Evolutionary conservation across 1,139 yeast species (phyloP).

Genomic region (Yamadazyma mexicana): DNA sequence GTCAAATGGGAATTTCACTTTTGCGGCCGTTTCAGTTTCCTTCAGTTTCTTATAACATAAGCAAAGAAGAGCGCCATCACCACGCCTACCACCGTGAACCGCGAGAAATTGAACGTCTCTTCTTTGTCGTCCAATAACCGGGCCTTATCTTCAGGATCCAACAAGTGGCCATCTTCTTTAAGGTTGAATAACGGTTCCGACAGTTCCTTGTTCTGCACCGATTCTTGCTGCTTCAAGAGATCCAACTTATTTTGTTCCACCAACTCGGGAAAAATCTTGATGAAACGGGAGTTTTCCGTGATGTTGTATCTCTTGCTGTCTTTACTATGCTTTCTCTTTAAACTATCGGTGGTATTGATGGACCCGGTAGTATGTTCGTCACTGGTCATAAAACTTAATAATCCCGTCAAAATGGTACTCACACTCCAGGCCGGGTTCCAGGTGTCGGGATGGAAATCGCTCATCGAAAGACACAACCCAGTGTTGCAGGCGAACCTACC

Average conservation of each 20-base stretch:
- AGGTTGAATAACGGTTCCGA: conserved; percentile 22
- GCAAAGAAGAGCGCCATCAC: conserved; percentile 30
- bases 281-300: conserved; percentile 53
- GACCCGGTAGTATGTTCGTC: conserved; percentile 43
- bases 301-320: conserved; percentile 69
- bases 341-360: conserved; percentile 35
- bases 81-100: conserved; percentile 26
- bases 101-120: conserved; percentile 7
- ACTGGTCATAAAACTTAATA: conserved; percentile 85
- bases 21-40: background rate
- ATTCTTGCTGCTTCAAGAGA: conserved; percentile 19
- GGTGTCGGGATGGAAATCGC: conserved; percentile 88
- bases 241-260: conserved; percentile 46
- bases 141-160: conserved; percentile 50
- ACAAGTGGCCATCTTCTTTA: conserved; percentile 24
- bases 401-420: conserved; percentile 78
- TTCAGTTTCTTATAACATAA: conserved; percentile 19
- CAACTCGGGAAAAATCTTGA: conserved; percentile 66
- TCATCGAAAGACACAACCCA: conserved; percentile 81
- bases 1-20: background rate
- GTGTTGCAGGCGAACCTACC: conserved; percentile 80
- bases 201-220: conserved; percentile 11
- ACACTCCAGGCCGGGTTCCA: conserved; percentile 98
- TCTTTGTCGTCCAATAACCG: conserved; percentile 25
- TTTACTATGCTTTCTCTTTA: conserved; percentile 40